phyloP scores from a whole-genome alignment of 495 filamentous ascomycete genomes.

The Penicillium parvum region DNA sequence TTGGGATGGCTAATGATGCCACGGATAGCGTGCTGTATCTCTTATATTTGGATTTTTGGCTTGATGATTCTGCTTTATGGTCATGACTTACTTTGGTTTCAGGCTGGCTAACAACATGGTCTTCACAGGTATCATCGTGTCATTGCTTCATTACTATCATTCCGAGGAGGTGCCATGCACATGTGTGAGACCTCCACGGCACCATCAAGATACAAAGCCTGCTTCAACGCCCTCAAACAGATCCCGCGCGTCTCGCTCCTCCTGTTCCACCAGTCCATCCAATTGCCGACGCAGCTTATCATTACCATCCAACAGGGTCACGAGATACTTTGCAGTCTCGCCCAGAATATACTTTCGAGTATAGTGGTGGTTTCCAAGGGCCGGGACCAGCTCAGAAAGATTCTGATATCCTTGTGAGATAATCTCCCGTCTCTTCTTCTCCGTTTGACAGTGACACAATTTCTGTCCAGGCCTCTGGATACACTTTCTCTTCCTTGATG shows the following conservation, averaged over 20 bases:
- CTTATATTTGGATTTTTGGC: no score
- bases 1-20: no score
- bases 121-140: no score
- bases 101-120: no score
- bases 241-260: conserved; percentile 1
- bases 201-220: neutral
- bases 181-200: neutral
- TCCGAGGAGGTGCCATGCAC: neutral
- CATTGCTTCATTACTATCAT: no score
- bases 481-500: conserved; percentile 25
- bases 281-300: conserved; percentile 9
- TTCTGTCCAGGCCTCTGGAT: conserved; percentile 21
- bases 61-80: no score
- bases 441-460: conserved; percentile 23
- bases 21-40: no score
- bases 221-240: neutral
- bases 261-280: conserved; percentile 2
- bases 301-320: conserved; percentile 12
- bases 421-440: conserved; percentile 24
- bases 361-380: conserved; percentile 15
- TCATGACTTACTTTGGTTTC: no score
- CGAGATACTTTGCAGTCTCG: conserved; percentile 16
- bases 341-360: conserved; percentile 22
- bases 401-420: conserved; percentile 17
- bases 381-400: conserved; percentile 15